These are phyloP conservation scores for Apiospora malaysiana DNA, from an alignment of 2,329 filamentous ascomycete genomes.

Conservation along the genomic window DNA sequence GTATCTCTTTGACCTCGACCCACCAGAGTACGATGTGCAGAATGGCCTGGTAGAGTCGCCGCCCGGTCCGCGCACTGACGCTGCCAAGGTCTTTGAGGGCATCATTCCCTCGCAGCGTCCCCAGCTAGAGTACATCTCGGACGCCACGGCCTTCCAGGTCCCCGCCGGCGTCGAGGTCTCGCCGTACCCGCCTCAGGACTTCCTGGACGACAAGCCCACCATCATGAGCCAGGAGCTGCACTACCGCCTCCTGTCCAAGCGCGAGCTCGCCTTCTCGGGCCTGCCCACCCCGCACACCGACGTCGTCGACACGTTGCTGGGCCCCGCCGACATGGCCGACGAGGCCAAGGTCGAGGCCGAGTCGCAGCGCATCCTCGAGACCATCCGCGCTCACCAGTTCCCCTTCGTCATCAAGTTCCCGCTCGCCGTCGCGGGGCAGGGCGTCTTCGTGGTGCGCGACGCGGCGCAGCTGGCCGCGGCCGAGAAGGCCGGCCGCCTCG, in stretches of 20 bases:
- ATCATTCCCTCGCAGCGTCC: no score
- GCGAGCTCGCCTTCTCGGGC: not conserved
- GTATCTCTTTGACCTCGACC: constrained; percentile 16
- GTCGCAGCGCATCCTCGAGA: not conserved
- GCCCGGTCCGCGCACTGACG: no score
- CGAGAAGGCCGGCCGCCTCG: not conserved
- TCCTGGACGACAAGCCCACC: not conserved
- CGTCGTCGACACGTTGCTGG: not conserved
- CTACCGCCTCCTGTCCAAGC: constrained; percentile 1
- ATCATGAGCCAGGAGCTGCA: not conserved
- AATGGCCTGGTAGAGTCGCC: not conserved
- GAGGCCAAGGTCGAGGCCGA: not conserved
- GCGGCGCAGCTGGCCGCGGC: not conserved
- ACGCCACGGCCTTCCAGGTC: no score
- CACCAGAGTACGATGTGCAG: not conserved
- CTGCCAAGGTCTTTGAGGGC: no score
- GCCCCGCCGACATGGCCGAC: not conserved
- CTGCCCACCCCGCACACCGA: not conserved
- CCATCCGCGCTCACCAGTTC: not conserved
- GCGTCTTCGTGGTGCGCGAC: constrained; percentile 15
- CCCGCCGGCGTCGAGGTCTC: no score
- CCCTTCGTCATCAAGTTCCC: constrained; percentile 21
- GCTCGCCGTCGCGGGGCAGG: constrained; percentile 4
- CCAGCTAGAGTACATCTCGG: no score
- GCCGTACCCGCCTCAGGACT: not conserved